These are phyloP conservation scores for Cyclotella kingstonii DNA, from an alignment of 108 stramenopile genomes.

Conservation along the genomic window DNA sequence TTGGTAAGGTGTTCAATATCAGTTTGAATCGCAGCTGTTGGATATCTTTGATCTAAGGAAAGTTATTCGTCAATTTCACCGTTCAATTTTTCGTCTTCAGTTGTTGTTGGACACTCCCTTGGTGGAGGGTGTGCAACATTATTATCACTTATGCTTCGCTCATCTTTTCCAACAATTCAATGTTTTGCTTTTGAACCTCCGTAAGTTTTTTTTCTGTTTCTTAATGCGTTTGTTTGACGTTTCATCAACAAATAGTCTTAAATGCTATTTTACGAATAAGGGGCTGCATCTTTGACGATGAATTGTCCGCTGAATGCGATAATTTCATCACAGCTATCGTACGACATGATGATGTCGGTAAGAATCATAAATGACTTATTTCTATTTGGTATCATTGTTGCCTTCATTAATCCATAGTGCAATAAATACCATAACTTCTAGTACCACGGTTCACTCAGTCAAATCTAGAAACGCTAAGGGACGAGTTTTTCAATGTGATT, in stretches of 20 bases:
- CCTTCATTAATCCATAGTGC: not conserved
- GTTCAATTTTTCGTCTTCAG: not conserved
- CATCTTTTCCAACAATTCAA: conserved; percentile 11
- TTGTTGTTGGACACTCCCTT: conserved; percentile 15
- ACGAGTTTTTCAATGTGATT: conserved; percentile 45
- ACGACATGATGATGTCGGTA: conserved; percentile 28
- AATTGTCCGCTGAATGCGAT: conserved; percentile 14
- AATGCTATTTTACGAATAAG: not conserved
- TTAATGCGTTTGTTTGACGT: not conserved
- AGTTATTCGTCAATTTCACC: not conserved
- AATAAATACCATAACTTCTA: not conserved
- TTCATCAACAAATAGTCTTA: not conserved
- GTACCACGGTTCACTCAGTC: conserved; percentile 43
- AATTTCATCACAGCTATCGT: conserved; percentile 29
- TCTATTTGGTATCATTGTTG: not conserved
- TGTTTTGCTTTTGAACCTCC: conserved; percentile 26
- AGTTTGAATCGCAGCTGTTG: not conserved
- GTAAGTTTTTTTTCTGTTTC: not conserved
- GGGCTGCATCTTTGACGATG: conserved; percentile 37
- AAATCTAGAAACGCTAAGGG: conserved; percentile 41
- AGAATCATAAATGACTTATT: not conserved
- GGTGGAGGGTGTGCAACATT: conserved; percentile 22
- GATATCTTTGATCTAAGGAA: not conserved
- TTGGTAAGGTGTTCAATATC: not conserved
- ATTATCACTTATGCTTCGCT: conserved; percentile 14